Conservation (phyloP, 441 rosid genomes). For the Erodium chrysanthum region DNA sequence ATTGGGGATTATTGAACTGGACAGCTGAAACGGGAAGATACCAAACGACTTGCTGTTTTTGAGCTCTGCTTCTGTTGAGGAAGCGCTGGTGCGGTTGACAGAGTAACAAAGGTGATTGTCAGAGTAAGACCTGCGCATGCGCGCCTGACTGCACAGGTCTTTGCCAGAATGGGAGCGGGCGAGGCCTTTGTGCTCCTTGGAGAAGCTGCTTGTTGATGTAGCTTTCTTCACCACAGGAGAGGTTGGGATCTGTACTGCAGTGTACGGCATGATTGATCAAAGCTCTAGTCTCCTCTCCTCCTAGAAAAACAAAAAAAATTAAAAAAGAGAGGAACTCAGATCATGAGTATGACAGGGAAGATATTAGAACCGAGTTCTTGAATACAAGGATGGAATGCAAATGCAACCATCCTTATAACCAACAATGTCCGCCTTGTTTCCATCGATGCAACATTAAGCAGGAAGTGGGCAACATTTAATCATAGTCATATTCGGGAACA, state of each 20-base stretch:
- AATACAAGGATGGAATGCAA: neutral
- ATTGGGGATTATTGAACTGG: conserved; percentile 41
- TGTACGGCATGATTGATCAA: neutral
- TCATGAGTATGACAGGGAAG: neutral
- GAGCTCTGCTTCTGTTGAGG: conserved; percentile 37
- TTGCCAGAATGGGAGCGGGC: neutral
- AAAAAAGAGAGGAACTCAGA: neutral
- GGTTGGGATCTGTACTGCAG: neutral
- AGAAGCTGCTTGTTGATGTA: neutral
- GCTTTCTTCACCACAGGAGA: neutral
- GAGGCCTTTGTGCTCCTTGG: neutral
- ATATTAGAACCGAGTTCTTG: no score
- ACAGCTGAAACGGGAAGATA: conserved; percentile 45
- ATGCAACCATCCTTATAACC: neutral
- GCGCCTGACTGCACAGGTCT: neutral
- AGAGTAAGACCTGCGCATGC: conserved; percentile 40
- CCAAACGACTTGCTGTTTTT: conserved; percentile 46
- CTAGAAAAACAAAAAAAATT: no score
- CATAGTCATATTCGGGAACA: neutral
- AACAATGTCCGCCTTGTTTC: neutral
- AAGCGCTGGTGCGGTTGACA: conserved; percentile 25
- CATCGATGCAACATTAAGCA: neutral
- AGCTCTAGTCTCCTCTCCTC: neutral
- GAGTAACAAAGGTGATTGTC: conserved; percentile 46
- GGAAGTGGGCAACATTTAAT: neutral